Evolutionary conservation across 352 stramenopile species (phyloP).

Genomic region (Globisporangium acanthophoron): DNA sequence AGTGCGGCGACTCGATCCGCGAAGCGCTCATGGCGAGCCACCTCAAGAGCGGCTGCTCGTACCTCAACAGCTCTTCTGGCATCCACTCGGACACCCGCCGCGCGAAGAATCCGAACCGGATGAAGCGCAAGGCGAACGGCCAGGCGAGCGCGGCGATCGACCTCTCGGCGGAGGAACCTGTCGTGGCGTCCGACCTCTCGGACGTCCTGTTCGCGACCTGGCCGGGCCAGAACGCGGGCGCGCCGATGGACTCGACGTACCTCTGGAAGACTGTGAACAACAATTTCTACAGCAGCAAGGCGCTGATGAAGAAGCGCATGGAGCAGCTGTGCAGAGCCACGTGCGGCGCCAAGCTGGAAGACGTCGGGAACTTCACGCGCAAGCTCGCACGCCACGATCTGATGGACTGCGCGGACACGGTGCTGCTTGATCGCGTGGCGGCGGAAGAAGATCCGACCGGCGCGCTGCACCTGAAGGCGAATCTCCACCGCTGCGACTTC

Average conservation of each 20-base stretch:
- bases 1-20: conserved; percentile 56
- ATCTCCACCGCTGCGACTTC: conserved; percentile 73
- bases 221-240: conserved; percentile 64
- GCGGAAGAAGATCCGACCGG: conserved; percentile 14
- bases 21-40: conserved; percentile 68
- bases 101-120: conserved; percentile 19
- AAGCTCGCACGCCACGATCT: conserved; percentile 35
- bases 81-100: conserved; percentile 6
- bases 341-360: conserved; percentile 61
- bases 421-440: conserved; percentile 45
- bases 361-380: conserved; percentile 48
- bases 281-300: conserved; percentile 62
- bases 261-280: conserved; percentile 73
- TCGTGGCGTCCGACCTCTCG: conserved; percentile 32
- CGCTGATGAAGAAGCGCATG: conserved; percentile 64
- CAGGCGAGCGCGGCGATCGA: conserved; percentile 9
- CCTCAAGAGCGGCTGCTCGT: conserved; percentile 49
- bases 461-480: conserved; percentile 37
- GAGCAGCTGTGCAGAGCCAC: conserved; percentile 61
- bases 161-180: conserved; percentile 18
- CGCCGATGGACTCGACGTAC: conserved; percentile 66
- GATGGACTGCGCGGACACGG: conserved; percentile 55
- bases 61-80: neutral
- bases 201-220: conserved; percentile 81
- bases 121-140: conserved; percentile 33